These are phyloP conservation scores for Cordyceps militaris DNA, from an alignment of 2,329 filamentous ascomycete genomes.

Conservation along the genomic window DNA sequence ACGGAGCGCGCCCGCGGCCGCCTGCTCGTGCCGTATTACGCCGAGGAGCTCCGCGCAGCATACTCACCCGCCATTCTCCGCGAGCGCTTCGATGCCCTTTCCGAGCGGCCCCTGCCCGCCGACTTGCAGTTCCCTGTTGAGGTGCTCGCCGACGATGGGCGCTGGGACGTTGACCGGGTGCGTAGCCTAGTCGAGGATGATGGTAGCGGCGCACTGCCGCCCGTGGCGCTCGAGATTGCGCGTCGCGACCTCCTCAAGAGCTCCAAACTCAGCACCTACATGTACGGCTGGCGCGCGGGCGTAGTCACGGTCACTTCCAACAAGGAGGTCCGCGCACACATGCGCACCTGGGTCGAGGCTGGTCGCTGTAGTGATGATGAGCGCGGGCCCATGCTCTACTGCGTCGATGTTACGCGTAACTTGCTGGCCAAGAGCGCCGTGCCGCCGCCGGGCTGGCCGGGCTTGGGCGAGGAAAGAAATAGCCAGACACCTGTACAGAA, in stretches of 20 bases:
- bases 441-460: constrained; percentile 15
- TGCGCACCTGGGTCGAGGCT: constrained; percentile 28
- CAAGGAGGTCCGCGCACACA: constrained; percentile 32
- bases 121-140: constrained; percentile 30
- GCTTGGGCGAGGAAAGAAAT: too few relatives aligned
- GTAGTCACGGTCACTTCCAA: constrained; percentile 33
- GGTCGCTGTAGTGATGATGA: constrained; percentile 24
- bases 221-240: constrained; percentile 28
- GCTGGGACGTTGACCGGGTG: constrained; percentile 23
- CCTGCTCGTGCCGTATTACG: constrained; percentile 26
- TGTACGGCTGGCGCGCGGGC: constrained; percentile 32
- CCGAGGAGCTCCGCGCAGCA: constrained; percentile 10
- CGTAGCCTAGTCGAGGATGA: constrained; percentile 18
- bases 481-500: too few relatives aligned
- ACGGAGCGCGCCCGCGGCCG: constrained; percentile 30
- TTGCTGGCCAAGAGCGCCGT: constrained; percentile 27
- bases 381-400: constrained; percentile 27
- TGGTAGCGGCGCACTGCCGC: constrained; percentile 21
- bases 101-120: constrained; percentile 22
- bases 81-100: constrained; percentile 26
- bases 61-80: constrained; percentile 16
- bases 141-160: constrained; percentile 18
- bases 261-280: constrained; percentile 32
- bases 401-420: constrained; percentile 29
- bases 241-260: constrained; percentile 26